Base-by-base conservation (phyloP, 129 eudicot genomes). In the Flaveria sonorensis region DNA sequence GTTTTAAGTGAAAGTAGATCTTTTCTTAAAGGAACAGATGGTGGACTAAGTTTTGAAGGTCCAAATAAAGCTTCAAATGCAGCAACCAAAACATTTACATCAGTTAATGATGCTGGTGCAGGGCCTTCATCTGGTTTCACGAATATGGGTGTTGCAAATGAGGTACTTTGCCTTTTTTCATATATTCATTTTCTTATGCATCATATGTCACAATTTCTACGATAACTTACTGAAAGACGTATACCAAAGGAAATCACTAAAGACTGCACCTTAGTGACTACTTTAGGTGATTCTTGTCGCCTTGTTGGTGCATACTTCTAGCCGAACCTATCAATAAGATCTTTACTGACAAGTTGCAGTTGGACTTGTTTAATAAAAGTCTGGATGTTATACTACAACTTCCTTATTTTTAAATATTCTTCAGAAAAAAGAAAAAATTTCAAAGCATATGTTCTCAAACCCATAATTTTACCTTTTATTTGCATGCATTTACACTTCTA, bases 141-240 rank as follows among this genome's bases (percentile, higher is more conserved):
- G 72, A 78, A 74, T 30, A 71, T 10, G 6, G 77, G 64, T 70
- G 73, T 48, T 71, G 68, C 76, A 57, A 47, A 70, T 56, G 81
- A 92, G 97, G 97, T 92, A 92, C 21, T 56, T 80, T 39, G 51
- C 5, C 64, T n/a, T 63, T 30, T 19, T 74, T 61, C 52, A 26
- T 26, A 2, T 26, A 26, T 81, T 73, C 55, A 48, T 70, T 26
- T 4, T 51, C 15, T 71, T 51, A n/a, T 12, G 3, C 14, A 59
- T 59, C 10, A 10, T 8, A 18, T 20, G 65, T 23, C 16, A 21
- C 14, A 59, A 10, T 59, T 56, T 59, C n/a, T 21, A 23, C 10
- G 39, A 21, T 59, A 20, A 59, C 39, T 23, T 59, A 10, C 2
- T 26, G 2, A 26, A 26, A 26, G 3, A 26, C 30, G 3, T 26